A percentile compares a stretch with the other conserved stretches of the same genome.
Conservation (phyloP, 352 stramenopile species). For the Ophiocytium majus region DNA sequence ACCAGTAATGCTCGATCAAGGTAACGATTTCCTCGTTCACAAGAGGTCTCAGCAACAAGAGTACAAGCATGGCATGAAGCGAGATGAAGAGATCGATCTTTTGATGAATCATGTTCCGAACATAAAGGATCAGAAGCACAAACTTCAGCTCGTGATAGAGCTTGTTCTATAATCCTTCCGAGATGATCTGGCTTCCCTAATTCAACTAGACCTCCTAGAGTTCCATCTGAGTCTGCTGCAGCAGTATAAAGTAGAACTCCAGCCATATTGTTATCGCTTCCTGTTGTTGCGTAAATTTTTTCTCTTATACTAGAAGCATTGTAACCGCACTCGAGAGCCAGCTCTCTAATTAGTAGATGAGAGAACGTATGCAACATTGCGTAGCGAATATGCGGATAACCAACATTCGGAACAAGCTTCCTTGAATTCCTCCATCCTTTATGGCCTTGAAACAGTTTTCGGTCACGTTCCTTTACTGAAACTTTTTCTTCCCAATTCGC, state of each 20-base stretch:
- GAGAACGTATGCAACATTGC: neutral
- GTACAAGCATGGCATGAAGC: neutral
- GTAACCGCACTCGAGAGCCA: neutral
- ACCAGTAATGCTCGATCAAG: neutral
- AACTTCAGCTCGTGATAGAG: too few relatives aligned
- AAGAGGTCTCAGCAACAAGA: neutral
- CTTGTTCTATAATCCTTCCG: too few relatives aligned
- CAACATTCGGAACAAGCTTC: neutral
- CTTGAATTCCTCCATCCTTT: neutral
- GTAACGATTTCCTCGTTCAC: neutral
- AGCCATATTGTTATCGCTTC: neutral
- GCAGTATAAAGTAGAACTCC: conserved; percentile 6
- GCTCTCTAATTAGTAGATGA: neutral
- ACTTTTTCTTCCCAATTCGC: neutral
- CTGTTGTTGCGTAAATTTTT: neutral
- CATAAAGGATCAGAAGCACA: too few relatives aligned
- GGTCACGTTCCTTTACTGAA: neutral
- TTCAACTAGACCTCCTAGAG: neutral
- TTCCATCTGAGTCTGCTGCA: neutral
- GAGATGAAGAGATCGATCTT: neutral
- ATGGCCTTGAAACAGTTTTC: neutral
- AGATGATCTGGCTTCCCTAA: too few relatives aligned
- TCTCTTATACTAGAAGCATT: neutral
- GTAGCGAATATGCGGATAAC: neutral
- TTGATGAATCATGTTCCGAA: too few relatives aligned